phyloP scores from a whole-genome alignment of 139 green algal species.

The Parachlorella kessleri region DNA sequence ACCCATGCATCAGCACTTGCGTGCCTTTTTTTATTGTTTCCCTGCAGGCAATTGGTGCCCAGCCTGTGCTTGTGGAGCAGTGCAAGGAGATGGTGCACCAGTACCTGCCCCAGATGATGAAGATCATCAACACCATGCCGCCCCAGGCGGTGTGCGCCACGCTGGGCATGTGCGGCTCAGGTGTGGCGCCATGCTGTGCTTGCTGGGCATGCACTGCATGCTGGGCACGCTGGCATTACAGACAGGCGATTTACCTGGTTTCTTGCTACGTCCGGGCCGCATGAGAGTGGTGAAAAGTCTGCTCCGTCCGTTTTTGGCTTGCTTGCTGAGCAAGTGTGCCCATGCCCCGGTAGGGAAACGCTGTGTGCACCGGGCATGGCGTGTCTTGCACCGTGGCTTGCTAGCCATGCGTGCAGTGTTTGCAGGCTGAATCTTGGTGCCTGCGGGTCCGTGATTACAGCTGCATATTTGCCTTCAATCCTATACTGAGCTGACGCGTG shows the following conservation, averaged over 20 bases:
- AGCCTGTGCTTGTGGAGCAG: constrained; percentile 68
- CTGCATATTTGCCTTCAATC: neutral
- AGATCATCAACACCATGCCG: constrained; percentile 61
- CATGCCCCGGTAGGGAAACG: too few species aligned
- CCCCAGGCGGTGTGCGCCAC: constrained; percentile 55
- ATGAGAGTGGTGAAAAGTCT: too few species aligned
- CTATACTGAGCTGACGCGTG: neutral
- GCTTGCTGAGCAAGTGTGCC: too few species aligned
- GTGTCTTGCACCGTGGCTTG: too few species aligned
- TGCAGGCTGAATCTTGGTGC: too few species aligned
- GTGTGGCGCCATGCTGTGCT: constrained; percentile 2
- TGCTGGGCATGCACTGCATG: neutral
- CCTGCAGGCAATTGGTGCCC: constrained; percentile 63
- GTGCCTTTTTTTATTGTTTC: neutral
- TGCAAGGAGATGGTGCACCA: constrained; percentile 73
- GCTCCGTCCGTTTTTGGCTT: too few species aligned
- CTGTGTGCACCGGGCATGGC: too few species aligned
- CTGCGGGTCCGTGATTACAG: too few species aligned
- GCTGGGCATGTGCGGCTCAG: constrained; percentile 38
- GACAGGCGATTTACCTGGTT: too few species aligned
- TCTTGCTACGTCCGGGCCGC: too few species aligned
- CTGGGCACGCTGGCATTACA: neutral
- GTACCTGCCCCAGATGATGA: constrained; percentile 80
- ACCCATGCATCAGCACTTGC: neutral
- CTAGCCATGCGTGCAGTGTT: too few species aligned